Conservation (phyloP, 495 filamentous ascomycete genomes). For the Pyronema omphalodes region DNA sequence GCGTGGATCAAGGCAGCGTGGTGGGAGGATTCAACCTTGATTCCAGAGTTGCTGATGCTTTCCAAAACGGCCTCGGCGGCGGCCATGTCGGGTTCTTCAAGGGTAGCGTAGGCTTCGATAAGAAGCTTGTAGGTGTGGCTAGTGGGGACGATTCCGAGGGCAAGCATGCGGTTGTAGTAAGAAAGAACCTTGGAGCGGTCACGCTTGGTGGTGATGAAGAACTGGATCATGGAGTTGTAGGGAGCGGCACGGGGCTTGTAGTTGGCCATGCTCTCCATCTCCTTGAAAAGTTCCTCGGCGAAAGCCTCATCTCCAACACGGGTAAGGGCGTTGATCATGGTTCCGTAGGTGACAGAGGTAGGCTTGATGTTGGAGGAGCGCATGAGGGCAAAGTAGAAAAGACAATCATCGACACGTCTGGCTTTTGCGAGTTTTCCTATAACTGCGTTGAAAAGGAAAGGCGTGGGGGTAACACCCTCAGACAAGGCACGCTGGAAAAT, state of each 20-base stretch:
- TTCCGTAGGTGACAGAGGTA: conserved; percentile 94
- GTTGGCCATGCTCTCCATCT: conserved; percentile 98
- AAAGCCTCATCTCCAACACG: conserved; percentile 95
- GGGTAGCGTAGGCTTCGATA: conserved; percentile 83
- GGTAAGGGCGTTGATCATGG: conserved; percentile 91
- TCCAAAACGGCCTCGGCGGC: conserved; percentile 76
- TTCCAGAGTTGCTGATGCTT: conserved; percentile 53
- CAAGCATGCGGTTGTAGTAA: conserved; percentile 87
- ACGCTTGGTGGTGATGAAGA: conserved; percentile 92
- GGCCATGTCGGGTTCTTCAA: conserved; percentile 78
- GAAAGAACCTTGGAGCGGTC: conserved; percentile 85
- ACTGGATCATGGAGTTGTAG: conserved; percentile 98
- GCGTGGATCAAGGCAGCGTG: conserved; percentile 91
- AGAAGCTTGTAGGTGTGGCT: conserved; percentile 96
- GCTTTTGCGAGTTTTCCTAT: conserved; percentile 98
- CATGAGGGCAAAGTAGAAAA: conserved; percentile 97
- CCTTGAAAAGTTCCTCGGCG: conserved; percentile 92
- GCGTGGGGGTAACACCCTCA: conserved; percentile 89
- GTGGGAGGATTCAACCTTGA: conserved; percentile 75
- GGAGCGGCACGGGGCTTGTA: conserved; percentile 94
- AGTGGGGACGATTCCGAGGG: conserved; percentile 73
- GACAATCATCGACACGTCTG: conserved; percentile 89
- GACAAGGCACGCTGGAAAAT: conserved; percentile 85
- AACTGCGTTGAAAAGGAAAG: conserved; percentile 94
- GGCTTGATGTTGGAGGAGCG: conserved; percentile 78